Base-by-base conservation (phyloP, 2,329 filamentous ascomycete genomes). In the Calonectria hawksworthii region DNA sequence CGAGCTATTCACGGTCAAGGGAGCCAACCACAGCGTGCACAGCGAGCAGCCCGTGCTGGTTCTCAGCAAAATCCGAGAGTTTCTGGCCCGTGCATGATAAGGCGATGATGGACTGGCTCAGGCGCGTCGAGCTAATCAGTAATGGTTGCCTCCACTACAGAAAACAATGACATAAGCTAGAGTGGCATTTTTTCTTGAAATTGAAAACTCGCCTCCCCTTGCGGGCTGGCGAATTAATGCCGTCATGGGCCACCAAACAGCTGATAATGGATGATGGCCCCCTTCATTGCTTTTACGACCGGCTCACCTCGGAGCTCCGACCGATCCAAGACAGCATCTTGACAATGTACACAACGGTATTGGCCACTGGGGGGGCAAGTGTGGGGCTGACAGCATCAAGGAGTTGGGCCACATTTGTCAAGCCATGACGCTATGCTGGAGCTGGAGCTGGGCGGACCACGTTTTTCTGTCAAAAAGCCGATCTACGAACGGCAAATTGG, bases 1-100 rank as follows among this genome's bases (percentile, higher is more conserved):
- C 1, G 75, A 74, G 23, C 50, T 78, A 3, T 69, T 78, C 21
- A 65, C 73, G 9, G 76, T 78, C 4, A n/a, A 70, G 11, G 75
- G 70, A 28, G 76, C 76, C 4, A 78, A 78, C 14, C 76, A 78
- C 18, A 74, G 75, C 18, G 76, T 78, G 3, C 76, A 78, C 41
- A 54, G 51, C 34, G 76, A 78, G 38, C 54, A 75, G 51, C 56
- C 73, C 1, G 73, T 56, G 2, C 3, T 77, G 6, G 75, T 78
- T 2, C 63, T 78, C 0, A n/a, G 63, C 0, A 77, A 77, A 32
- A 78, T 77, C 10, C 61, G 68, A 23, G 56, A 63, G 23, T 70
- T 70, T 21, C 44, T 70, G 13, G 54, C 16, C 9, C 36, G 41
- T 32, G 34, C 26, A 21, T 56, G 38, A 50, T 54, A 41, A 32